Base-by-base conservation (phyloP, 768 basidiomycete species). In the Pholiota microspora region DNA sequence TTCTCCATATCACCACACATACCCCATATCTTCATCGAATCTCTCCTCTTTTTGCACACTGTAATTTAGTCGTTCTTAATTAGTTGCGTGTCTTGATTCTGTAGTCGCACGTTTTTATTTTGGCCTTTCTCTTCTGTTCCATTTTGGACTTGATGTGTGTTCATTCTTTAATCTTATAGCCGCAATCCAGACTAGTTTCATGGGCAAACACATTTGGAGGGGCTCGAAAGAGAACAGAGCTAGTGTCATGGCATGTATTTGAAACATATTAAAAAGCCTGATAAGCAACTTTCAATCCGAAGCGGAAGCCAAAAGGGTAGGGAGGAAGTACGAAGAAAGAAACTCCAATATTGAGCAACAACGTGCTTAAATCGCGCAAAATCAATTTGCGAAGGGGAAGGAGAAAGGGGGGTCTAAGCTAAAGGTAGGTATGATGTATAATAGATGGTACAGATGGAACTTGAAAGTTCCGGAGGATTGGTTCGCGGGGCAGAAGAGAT, bases 321-420 rank as follows among this genome's bases (percentile, higher is more conserved):
- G 55, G 29, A 48, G 51, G 35, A 32, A 29, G 45, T 44, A 38
- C 35, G 29, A n/a, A n/a, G 49, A 21, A 47, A 44, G 45, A 31
- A 34, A 34, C 35, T 21, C 42, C 51, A 28, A 16, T 46, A 42
- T n/a, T n/a, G n/a, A n/a, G 16, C 40, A 42, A 16, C 52, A 52
- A 42, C 48, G 40, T 44, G 46, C 23, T 8, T 50, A 32, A 24
- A 24, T 35, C 48, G 21, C 38, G 53, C 55, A 60, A 65, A 63
- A 56, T 66, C 65, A 64, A 66, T 57, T 62, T 61, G 50, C 59
- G 44, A 59, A 32, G 59, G 57, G 46, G 54, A 42, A 51, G 40
- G 50, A 57, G 44, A 59, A 32, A 58, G 57, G 46, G 54, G 47
- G 54, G 40, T 59, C 57, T 50, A 51, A 24, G 34, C 31, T 29